A percentile compares a stretch with the other conserved stretches of the same genome.
phyloP scores from a whole-genome alignment of 1,284 basidiomycete genomes.

The Fomitopsis palustris region DNA sequence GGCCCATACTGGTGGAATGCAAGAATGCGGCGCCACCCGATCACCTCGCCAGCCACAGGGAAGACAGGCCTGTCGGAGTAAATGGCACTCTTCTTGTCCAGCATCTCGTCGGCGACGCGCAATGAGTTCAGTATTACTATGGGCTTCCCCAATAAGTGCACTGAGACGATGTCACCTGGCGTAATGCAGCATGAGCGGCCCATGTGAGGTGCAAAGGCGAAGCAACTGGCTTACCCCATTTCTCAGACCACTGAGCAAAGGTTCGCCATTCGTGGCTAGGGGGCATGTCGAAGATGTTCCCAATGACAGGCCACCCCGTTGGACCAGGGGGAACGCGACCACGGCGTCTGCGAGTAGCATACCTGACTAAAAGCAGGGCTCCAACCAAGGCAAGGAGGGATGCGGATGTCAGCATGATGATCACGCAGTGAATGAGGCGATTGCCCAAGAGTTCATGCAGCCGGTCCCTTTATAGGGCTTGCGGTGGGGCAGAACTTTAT shows the following conservation, averaged over 20 bases:
- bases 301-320: slow-evolving; percentile 26
- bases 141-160: slow-evolving; percentile 54
- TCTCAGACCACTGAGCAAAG: slow-evolving; percentile 26
- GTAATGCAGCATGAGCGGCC: neutral
- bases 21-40: slow-evolving; percentile 63
- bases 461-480: too few species aligned
- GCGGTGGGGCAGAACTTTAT: too few species aligned
- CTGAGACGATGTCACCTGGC: slow-evolving; percentile 22
- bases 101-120: slow-evolving; percentile 50
- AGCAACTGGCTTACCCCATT: slow-evolving; percentile 18
- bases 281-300: slow-evolving; percentile 32
- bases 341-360: neutral
- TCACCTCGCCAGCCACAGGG: slow-evolving; percentile 42
- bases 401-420: too few species aligned
- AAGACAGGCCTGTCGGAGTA: slow-evolving; percentile 62
- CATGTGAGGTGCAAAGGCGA: neutral
- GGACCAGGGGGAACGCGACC: slow-evolving; percentile 29
- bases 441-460: too few species aligned
- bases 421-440: too few species aligned
- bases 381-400: too few species aligned
- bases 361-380: too few species aligned
- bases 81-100: slow-evolving; percentile 63
- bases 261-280: slow-evolving; percentile 23
- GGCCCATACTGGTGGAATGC: slow-evolving; percentile 60
- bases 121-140: slow-evolving; percentile 57